Conservation (phyloP, 768 basidiomycete genomes). For the Leccinum ochraceum region DNA sequence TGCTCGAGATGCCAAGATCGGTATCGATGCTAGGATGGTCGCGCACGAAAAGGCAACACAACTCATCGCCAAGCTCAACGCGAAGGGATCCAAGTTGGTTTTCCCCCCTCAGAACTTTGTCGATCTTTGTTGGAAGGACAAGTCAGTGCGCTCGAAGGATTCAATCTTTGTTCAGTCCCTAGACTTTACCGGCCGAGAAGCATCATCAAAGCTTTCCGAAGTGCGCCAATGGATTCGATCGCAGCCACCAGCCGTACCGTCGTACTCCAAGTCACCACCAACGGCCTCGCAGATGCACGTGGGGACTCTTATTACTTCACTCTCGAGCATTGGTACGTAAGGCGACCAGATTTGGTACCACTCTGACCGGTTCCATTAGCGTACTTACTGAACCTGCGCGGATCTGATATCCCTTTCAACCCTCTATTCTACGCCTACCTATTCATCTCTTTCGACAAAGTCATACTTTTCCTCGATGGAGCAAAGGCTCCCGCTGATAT, state of each 20-base stretch:
- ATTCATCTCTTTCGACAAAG: conserved; percentile 61
- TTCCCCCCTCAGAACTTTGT: conserved; percentile 85
- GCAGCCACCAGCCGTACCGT: conserved; percentile 58
- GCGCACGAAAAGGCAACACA: conserved; percentile 68
- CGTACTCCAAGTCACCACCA: conserved; percentile 63
- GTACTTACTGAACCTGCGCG: conserved; percentile 86
- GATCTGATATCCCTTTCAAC: conserved; percentile 87
- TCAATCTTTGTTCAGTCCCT: conserved; percentile 66
- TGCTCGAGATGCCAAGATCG: conserved; percentile 53
- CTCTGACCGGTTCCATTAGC: conserved; percentile 44
- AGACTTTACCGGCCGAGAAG: conserved; percentile 70
- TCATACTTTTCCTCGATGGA: conserved; percentile 76
- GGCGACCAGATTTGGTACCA: not conserved
- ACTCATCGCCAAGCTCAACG: conserved; percentile 55
- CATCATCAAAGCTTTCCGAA: conserved; percentile 66
- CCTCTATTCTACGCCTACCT: conserved; percentile 91
- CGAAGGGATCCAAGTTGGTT: conserved; percentile 63
- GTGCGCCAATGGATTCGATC: conserved; percentile 68
- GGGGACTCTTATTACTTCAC: conserved; percentile 64
- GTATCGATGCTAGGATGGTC: conserved; percentile 84
- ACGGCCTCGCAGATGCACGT: conserved; percentile 63
- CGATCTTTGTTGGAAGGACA: conserved; percentile 79
- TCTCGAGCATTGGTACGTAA: conserved; percentile 68
- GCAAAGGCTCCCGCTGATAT: conserved; percentile 63
- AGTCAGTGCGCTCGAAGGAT: conserved; percentile 67